These are phyloP conservation scores for Yamadazyma ubonensis DNA, from an alignment of 805 yeast genomes.

Conservation along the genomic window DNA sequence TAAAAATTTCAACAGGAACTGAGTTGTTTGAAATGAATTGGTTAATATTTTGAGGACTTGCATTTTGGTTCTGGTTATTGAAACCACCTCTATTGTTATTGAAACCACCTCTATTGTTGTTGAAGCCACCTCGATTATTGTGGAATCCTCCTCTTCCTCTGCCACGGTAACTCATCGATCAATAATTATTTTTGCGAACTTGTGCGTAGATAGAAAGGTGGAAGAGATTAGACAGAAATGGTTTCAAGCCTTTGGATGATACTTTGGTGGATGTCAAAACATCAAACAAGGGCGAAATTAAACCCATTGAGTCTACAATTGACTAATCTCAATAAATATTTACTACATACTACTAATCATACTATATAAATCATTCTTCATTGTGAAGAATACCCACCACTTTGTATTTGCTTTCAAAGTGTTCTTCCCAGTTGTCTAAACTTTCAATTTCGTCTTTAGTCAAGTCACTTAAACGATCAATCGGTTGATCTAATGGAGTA, in stretches of 20 bases:
- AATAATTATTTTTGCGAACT: not conserved
- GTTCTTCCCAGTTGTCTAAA: slow-evolving; percentile 80
- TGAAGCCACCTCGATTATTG: slow-evolving; percentile 15
- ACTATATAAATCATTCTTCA: not conserved
- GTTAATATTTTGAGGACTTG: slow-evolving; percentile 22
- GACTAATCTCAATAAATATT: too few species aligned
- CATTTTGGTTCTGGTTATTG: slow-evolving; percentile 17
- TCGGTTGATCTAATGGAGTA: slow-evolving; percentile 69
- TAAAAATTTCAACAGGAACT: slow-evolving; percentile 60
- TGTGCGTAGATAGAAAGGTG: too few species aligned
- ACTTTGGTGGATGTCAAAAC: too few species aligned
- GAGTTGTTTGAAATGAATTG: slow-evolving; percentile 31
- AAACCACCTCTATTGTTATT: slow-evolving; percentile 11
- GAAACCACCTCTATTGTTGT: slow-evolving; percentile 15
- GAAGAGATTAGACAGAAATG: too few species aligned
- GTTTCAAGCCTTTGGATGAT: too few species aligned
- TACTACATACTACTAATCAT: not conserved
- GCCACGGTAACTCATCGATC: slow-evolving; percentile 37
- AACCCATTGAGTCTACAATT: too few species aligned
- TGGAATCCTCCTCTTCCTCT: slow-evolving; percentile 31
- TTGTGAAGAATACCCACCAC: slow-evolving; percentile 56
- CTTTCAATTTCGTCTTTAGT: slow-evolving; percentile 59
- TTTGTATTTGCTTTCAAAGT: slow-evolving; percentile 79
- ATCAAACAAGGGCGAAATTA: too few species aligned
- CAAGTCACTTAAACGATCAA: slow-evolving; percentile 69